Evolutionary conservation across 768 basidiomycete species (phyloP), one percentile per base, ranked within the genome.

Genomic region (Mycena polygramma): DNA sequence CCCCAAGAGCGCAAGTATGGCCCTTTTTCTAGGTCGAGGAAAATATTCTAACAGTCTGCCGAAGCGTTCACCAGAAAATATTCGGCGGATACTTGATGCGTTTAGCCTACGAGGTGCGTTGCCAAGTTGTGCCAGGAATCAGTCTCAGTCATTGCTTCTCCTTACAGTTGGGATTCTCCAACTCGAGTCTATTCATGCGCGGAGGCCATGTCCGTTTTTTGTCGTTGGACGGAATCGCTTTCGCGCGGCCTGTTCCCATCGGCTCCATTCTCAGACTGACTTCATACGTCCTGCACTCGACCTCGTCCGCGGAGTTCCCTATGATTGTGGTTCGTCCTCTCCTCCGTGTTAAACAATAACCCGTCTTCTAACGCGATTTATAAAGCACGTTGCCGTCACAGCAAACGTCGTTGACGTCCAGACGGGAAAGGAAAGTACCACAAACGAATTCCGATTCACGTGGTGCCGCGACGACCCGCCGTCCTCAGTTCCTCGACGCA

Each of bases 1-100:
- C 94, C 93, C 0, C 94, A 94, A 81, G 93, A 94, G 76, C 86
- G 93, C 75, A 95, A 94, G 92, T 92, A 68, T 76, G 90, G 81
- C 7, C 4, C 17, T 2, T 55, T 57, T n/a, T n/a, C n/a, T n/a
- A n/a, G n/a, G n/a, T n/a, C n/a, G n/a, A n/a, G n/a, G n/a, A n/a
- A n/a, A n/a, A n/a, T n/a, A n/a, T n/a, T n/a, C n/a, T n/a, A n/a
- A n/a, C n/a, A n/a, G n/a, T n/a, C n/a, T n/a, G n/a, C n/a, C n/a
- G n/a, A n/a, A 93, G 92, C 72, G 86, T 95, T 5, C 94, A 95
- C 76, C 90, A 91, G 66, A 95, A 95, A 77, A 84, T 95, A 17
- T 96, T 95, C 74, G 93, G 93, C 78, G 93, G 93, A 75, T 87
- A 87, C 69, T 75, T 88, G 53, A 88, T 88, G 85, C 77, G 93